Evolutionary conservation across 257 asterid genomes (phyloP), one percentile per base, ranked within the genome.

Genomic region (Anisodus acutangulus): DNA sequence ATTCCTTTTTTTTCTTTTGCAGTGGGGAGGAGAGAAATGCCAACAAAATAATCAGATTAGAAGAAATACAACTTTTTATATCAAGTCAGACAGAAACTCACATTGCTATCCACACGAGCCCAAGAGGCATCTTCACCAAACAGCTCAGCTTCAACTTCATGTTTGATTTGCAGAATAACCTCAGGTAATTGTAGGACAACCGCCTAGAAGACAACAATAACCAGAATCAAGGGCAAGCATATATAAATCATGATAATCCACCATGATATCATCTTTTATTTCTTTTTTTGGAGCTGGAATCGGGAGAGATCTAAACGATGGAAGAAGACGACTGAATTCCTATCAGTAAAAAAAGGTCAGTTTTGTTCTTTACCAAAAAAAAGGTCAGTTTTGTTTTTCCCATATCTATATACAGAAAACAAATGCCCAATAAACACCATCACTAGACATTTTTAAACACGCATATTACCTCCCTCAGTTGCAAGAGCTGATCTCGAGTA

Each of bases 91-190:
- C 8, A 69, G 81, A 47, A 80, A 88, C 97, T 90, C 87, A 97
- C 99, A 91, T 57, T 91, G 80, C 57, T 91, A 87, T 97, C 99
- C 39, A 84, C 97, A 68, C 88, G 97, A 79, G 87, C 90, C 97
- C 97, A 92, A 87, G 83, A 90, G 58, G 92, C 88, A 68, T 95
- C 97, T 72, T 86, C 84, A 22, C 97, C 98, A 89, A 91, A 91
- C 89, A 91, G 8, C 72, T 97, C 98, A 64, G 93, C 93, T 80
- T 93, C 99, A 83, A 95, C 83, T 84, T 94, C 98, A 87, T 91
- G 93, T 87, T 94, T 95, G 74, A 92, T 92, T 89, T 90, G 90
- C 39, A 92, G 86, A 81, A 97, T 92, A 41, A 88, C 93, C 84
- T 95, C 97, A 31, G 98, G 85, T 82, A 78, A 53, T 26, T 78